phyloP scores from a whole-genome alignment of 2,329 filamentous ascomycete species.

The Calonectria pteridis region DNA sequence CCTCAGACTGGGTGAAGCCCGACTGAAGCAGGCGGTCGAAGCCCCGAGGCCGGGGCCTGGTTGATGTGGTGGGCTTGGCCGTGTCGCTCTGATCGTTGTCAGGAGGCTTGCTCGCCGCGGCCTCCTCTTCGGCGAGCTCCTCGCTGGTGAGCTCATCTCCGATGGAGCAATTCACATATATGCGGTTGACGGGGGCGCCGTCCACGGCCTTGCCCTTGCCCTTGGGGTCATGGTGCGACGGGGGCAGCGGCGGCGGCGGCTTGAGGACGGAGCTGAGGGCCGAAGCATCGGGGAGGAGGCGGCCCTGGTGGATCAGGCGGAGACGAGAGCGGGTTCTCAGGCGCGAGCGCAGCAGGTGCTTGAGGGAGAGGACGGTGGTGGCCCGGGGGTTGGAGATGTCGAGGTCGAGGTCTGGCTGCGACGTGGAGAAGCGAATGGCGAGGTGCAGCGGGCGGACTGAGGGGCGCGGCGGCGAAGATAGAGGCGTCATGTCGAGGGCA shows the following conservation, averaged over 20 bases:
- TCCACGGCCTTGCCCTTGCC: constrained; percentile 73
- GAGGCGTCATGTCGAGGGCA: constrained; percentile 46
- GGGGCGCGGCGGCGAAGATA: constrained; percentile 34
- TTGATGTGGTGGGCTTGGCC: constrained; percentile 46
- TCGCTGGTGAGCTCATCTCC: constrained; percentile 77
- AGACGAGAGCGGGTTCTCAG: constrained; percentile 79
- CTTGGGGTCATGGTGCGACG: constrained; percentile 48
- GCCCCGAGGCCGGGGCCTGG: constrained; percentile 67
- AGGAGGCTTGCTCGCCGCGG: constrained; percentile 54
- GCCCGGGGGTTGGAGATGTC: constrained; percentile 76
- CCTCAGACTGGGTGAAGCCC: constrained; percentile 86
- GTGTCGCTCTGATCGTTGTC: constrained; percentile 62
- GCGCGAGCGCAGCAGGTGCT: constrained; percentile 81
- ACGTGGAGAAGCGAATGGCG: constrained; percentile 90
- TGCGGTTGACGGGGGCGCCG: constrained; percentile 64
- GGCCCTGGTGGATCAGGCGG: constrained; percentile 90
- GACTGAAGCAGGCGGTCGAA: constrained; percentile 88
- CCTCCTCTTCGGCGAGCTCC: constrained; percentile 78
- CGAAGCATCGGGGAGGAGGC: constrained; percentile 81
- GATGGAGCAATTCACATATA: constrained; percentile 96
- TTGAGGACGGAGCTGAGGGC: constrained; percentile 78
- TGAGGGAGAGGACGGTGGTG: constrained; percentile 83
- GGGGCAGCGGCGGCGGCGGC: constrained; percentile 69
- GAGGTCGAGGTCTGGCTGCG: constrained; percentile 85
- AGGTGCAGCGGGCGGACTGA: constrained; percentile 71